phyloP scores from a whole-genome alignment of 495 filamentous ascomycete species.

The Hypoxylon fragiforme region DNA sequence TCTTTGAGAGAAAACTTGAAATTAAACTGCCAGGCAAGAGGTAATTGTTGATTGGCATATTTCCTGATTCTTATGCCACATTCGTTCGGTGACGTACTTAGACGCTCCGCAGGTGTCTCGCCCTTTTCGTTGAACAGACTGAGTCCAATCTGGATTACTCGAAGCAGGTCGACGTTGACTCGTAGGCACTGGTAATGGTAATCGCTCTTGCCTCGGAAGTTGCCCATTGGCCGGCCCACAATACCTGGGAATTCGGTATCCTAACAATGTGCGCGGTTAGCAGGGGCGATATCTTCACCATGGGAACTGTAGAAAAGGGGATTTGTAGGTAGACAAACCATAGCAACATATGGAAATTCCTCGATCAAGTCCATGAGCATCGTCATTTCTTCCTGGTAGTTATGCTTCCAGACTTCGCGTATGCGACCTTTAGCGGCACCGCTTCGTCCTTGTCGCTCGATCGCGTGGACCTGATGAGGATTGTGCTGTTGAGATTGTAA shows the following conservation, averaged over 20 bases:
- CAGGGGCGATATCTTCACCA: not conserved
- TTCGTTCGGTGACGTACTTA: constrained; percentile 57
- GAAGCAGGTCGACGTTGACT: constrained; percentile 94
- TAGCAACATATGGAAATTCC: constrained; percentile 90
- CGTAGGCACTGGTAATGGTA: constrained; percentile 98
- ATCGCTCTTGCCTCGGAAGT: constrained; percentile 89
- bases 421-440: constrained; percentile 69
- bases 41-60: constrained; percentile 63
- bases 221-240: constrained; percentile 90
- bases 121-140: constrained; percentile 88
- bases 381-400: constrained; percentile 87
- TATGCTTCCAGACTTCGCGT: constrained; percentile 92
- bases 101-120: constrained; percentile 73
- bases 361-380: constrained; percentile 78
- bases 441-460: constrained; percentile 46
- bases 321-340: constrained; percentile 81
- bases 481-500: constrained; percentile 61
- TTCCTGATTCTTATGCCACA: constrained; percentile 43
- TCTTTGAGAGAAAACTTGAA: constrained; percentile 92
- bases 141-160: constrained; percentile 94
- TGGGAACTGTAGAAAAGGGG: not conserved
- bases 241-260: constrained; percentile 98
- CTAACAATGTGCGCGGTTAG: constrained; percentile 51
- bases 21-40: constrained; percentile 98
- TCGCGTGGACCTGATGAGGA: constrained; percentile 57